Conservation (phyloP, 2,329 filamentous ascomycete species). For the Davidsoniella eucalypti region DNA sequence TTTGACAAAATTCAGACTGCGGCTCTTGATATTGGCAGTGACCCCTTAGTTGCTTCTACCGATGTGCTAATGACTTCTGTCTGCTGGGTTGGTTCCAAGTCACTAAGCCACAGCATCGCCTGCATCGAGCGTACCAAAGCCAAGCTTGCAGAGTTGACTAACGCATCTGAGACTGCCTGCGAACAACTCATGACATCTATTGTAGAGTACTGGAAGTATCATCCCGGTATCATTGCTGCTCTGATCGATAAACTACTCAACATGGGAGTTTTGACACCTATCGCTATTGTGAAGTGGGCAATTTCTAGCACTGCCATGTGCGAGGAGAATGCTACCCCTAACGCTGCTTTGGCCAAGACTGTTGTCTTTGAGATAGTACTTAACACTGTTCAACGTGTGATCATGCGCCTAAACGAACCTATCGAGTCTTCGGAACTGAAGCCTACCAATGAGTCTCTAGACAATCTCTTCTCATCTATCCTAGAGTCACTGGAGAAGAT, state of each 20-base stretch:
- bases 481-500: conserved; percentile 52
- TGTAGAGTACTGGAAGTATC: conserved; percentile 82
- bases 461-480: conserved; percentile 34
- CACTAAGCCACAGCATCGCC: conserved; percentile 84
- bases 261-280: conserved; percentile 81
- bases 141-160: conserved; percentile 62
- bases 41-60: conserved; percentile 71
- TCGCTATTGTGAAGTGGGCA: conserved; percentile 79
- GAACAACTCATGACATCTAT: conserved; percentile 82
- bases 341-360: conserved; percentile 51
- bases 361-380: conserved; percentile 83
- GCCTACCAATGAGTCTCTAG: neutral
- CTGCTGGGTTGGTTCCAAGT: conserved; percentile 87
- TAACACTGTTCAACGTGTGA: conserved; percentile 49
- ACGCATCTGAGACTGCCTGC: conserved; percentile 57
- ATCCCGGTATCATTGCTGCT: conserved; percentile 79
- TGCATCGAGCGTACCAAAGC: conserved; percentile 93
- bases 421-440: conserved; percentile 7
- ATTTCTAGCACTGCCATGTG: conserved; percentile 39
- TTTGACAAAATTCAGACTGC: conserved; percentile 69
- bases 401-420: conserved; percentile 6
- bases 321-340: conserved; percentile 34
- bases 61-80: conserved; percentile 90
- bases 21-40: conserved; percentile 53
- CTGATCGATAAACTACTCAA: conserved; percentile 96